Evolutionary conservation across 768 basidiomycete species (phyloP), one percentile per base, ranked within the genome.

Genomic region (Cyclocybe cylindracea): DNA sequence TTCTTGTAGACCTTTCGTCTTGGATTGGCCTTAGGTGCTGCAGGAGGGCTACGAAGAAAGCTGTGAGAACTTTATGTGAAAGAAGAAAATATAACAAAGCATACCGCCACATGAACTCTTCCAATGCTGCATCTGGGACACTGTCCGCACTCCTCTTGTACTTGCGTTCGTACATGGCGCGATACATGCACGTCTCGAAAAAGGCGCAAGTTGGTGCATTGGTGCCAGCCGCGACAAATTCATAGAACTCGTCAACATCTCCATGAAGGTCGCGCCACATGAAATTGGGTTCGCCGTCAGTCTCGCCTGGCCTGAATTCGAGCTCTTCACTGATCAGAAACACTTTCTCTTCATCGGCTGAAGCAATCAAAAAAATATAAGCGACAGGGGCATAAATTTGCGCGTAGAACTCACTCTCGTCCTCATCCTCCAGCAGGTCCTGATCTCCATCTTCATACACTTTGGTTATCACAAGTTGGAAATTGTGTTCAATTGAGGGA

Each of bases 381-480:
- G 35, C 16, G 8, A 42, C 24, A 16, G 11, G 8, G n/a, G 8
- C 16, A 42, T 8, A 46, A 9, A 11, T 41, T 52, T 8, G 37
- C 14, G 38, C 13, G 34, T 13, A n/a, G 44, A 18, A 72, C 84
- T 59, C 57, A 88, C 89, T 89, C 73, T 91, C 88, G 51, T 94
- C 94, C 67, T 96, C 93, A 59, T 98, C 96, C 62, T 97, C 94
- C 13, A 98, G 72, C 38, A 98, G 69, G 62, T 96, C 90, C 69
- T 96, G 94, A 65, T 98, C 95, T 2, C 94, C 97, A 56, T 98
- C 96, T 60, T 98, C 94, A 63, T 91, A 98, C 1, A 97, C 94
- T 54, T 95, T 79, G n/a, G 94, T 97, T 48, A 98, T 86, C 8
- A 97, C 95, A 8, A 99, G 80, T 67, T 98, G 91, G 66, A 87